Percentiles rank a stretch among this genome's conserved stretches.
These are phyloP conservation scores for Elaphomyces granulatus DNA, from an alignment of 495 filamentous ascomycete species.

Conservation along the genomic window DNA sequence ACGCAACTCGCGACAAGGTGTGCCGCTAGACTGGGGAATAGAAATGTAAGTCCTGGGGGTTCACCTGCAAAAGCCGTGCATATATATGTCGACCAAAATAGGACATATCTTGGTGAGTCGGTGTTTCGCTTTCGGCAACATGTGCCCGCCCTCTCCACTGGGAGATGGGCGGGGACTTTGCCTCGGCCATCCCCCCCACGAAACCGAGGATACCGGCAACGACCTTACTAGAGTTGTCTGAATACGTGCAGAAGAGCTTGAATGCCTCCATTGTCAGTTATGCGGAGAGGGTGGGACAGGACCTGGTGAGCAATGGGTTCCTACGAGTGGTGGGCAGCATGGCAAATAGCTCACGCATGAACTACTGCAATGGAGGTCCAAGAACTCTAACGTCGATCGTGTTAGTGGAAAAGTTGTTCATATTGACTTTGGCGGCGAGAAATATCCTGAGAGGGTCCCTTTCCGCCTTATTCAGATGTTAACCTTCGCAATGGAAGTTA, in stretches of 20 bases:
- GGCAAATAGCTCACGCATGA: conserved; percentile 90
- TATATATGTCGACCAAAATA: no score
- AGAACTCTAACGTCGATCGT: conserved; percentile 83
- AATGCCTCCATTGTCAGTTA: conserved; percentile 68
- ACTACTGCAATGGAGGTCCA: conserved; percentile 94
- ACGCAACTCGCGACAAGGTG: no score
- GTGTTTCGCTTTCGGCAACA: no score
- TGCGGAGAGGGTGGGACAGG: conserved; percentile 85
- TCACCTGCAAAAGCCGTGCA: no score
- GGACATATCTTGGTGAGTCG: no score
- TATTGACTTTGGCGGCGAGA: conserved; percentile 98
- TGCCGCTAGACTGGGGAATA: no score
- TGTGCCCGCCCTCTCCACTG: no score
- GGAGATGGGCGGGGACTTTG: no score
- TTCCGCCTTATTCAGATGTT: conserved; percentile 98
- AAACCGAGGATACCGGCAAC: background rate
- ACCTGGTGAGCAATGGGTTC: conserved; percentile 75
- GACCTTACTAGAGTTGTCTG: conserved; percentile 15
- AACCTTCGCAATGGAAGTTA: conserved; percentile 96
- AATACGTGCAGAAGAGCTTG: conserved; percentile 84
- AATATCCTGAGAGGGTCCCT: conserved; percentile 93
- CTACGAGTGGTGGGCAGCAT: conserved; percentile 84
- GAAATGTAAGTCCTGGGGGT: no score
- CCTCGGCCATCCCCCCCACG: no score
- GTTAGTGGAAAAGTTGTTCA: conserved; percentile 93